Conservation (phyloP, 1,284 basidiomycete genomes). For the Tylopilus sp. region DNA sequence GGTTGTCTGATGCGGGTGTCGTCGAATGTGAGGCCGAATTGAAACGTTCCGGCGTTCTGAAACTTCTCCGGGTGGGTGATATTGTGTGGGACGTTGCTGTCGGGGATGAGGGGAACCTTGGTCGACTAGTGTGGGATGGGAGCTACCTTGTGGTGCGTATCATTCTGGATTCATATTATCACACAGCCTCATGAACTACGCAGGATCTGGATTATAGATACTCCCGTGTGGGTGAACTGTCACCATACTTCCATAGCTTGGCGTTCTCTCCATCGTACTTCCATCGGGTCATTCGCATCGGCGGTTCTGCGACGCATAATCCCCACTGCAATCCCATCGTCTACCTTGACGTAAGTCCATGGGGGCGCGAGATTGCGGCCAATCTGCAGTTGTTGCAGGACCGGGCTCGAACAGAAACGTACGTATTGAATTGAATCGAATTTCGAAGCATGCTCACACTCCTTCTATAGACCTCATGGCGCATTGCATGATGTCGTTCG, state of each 20-base stretch:
- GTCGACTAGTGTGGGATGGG: conserved; percentile 50
- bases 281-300: conserved; percentile 80
- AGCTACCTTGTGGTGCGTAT: conserved; percentile 39
- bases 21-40: too few relatives aligned
- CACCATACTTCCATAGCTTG: conserved; percentile 67
- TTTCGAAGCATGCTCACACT: conserved; percentile 1
- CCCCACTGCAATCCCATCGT: conserved; percentile 59
- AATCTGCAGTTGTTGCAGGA: conserved; percentile 83
- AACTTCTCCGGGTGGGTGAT: too few relatives aligned
- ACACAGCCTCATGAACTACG: conserved; percentile 9
- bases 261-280: conserved; percentile 87
- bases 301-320: conserved; percentile 53
- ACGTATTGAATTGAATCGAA: conserved; percentile 41
- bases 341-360: conserved; percentile 78
- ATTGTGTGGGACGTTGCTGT: too few relatives aligned
- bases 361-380: conserved; percentile 77
- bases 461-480: conserved; percentile 70
- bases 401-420: conserved; percentile 81
- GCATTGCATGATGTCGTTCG: conserved; percentile 81
- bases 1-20: too few relatives aligned
- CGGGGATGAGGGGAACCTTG: too few relatives aligned
- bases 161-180: conserved; percentile 10
- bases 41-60: too few relatives aligned
- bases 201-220: conserved; percentile 87
- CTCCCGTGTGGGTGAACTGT: conserved; percentile 74